Conservation (phyloP, 2,329 filamentous ascomycete species). For the Cadophora malorum region DNA sequence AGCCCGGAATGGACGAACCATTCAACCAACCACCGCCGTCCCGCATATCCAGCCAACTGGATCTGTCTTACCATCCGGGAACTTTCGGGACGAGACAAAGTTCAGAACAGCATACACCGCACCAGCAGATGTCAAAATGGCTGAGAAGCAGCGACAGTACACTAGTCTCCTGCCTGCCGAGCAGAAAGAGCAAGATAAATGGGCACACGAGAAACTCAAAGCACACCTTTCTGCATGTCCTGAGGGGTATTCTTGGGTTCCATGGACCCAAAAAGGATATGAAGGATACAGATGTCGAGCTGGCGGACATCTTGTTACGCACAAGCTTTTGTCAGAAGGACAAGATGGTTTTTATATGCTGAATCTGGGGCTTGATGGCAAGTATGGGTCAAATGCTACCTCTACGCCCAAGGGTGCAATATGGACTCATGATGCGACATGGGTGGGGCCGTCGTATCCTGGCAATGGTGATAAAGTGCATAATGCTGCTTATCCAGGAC, state of each 20-base stretch:
- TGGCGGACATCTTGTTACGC: not conserved
- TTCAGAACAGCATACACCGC: not conserved
- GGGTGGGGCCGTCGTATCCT: not conserved
- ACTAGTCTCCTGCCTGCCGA: not conserved
- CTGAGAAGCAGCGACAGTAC: slow-evolving; percentile 1
- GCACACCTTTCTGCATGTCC: not conserved
- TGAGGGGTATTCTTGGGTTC: not conserved
- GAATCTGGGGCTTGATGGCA: not conserved
- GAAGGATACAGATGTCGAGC: not conserved
- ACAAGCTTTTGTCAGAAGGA: not conserved
- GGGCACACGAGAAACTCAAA: not conserved
- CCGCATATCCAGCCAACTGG: not conserved
- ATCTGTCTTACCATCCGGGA: not conserved
- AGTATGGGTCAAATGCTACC: not conserved
- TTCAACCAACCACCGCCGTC: not conserved
- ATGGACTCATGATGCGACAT: not conserved
- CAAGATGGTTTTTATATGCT: not conserved
- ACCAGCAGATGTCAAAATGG: slow-evolving; percentile 3
- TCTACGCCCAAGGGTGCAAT: not conserved
- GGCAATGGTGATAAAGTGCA: not conserved
- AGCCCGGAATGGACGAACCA: not conserved
- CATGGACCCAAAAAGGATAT: not conserved
- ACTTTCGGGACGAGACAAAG: not conserved
- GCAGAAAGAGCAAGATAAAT: not conserved
- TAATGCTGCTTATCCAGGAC: not conserved